phyloP scores from a whole-genome alignment of 2,329 filamentous ascomycete genomes.

The Aspergillus flavus region DNA sequence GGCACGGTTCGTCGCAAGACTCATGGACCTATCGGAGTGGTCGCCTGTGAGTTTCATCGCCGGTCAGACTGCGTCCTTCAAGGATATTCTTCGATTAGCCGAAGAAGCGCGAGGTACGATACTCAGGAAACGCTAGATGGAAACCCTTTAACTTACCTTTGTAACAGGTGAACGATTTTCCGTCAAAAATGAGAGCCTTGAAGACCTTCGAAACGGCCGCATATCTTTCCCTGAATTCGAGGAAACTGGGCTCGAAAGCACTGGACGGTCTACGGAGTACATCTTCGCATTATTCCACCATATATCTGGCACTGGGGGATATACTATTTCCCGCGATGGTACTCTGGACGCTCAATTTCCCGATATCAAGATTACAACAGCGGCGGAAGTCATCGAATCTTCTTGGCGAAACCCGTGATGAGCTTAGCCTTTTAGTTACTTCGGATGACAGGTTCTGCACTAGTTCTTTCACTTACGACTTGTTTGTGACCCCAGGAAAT shows the following conservation, averaged over 20 bases:
- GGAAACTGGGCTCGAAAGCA: constrained; percentile 2
- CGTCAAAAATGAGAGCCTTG: neutral
- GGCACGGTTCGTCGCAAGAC: constrained; percentile 5
- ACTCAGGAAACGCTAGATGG: neutral
- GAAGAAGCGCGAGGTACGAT: neutral
- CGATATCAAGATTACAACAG: neutral
- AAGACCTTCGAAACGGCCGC: neutral
- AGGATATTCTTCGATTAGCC: neutral
- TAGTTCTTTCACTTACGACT: no score
- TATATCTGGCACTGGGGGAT: constrained; percentile 1
- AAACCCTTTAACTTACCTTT: neutral
- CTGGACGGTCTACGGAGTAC: neutral
- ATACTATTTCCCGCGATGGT: neutral
- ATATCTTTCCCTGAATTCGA: constrained; percentile 9
- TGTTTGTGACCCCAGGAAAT: no score
- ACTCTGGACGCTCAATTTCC: constrained; percentile 3
- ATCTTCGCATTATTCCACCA: constrained; percentile 7
- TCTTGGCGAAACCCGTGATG: constrained; percentile 1
- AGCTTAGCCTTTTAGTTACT: no score
- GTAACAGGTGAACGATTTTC: neutral
- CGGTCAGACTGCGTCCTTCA: neutral
- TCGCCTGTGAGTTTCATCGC: neutral
- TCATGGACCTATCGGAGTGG: constrained; percentile 7
- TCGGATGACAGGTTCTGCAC: no score
- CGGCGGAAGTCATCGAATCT: constrained; percentile 3